Evolutionary conservation across 1,139 yeast genomes (phyloP).

Genomic region (Lodderomyces pseudojiufengensis): DNA sequence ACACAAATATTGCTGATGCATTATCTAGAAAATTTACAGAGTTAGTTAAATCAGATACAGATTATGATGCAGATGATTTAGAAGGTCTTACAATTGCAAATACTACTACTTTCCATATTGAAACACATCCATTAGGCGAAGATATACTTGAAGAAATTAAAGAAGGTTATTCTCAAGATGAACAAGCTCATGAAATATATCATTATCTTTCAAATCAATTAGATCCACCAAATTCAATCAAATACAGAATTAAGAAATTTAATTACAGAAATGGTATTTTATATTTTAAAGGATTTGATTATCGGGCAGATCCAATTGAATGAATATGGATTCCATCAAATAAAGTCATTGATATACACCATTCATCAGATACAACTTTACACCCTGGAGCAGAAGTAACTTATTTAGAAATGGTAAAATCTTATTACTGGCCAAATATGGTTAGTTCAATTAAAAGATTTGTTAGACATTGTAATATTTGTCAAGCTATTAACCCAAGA

Average conservation of each 20-base stretch:
- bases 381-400: too few species aligned
- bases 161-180: constrained; percentile 1
- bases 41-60: not conserved
- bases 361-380: too few species aligned
- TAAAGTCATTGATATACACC: too few species aligned
- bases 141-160: too few species aligned
- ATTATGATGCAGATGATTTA: not conserved
- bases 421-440: too few species aligned
- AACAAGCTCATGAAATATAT: not conserved
- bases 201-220: not conserved
- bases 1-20: constrained; percentile 4
- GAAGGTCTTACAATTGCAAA: not conserved
- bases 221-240: not conserved
- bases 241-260: constrained; percentile 1
- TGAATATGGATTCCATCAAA: too few species aligned
- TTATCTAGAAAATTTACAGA: not conserved
- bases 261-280: too few species aligned
- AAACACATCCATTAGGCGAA: too few species aligned
- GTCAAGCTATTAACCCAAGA: not conserved
- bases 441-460: not conserved
- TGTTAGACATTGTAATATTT: not conserved
- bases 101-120: not conserved
- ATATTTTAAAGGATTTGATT: too few species aligned
- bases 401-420: too few species aligned
- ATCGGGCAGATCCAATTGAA: too few species aligned